Percentiles rank a stretch among this genome's conserved stretches.
These are phyloP conservation scores for Vickermania ingenoplastis DNA, from an alignment of 208 protist genomes.

Conservation along the genomic window DNA sequence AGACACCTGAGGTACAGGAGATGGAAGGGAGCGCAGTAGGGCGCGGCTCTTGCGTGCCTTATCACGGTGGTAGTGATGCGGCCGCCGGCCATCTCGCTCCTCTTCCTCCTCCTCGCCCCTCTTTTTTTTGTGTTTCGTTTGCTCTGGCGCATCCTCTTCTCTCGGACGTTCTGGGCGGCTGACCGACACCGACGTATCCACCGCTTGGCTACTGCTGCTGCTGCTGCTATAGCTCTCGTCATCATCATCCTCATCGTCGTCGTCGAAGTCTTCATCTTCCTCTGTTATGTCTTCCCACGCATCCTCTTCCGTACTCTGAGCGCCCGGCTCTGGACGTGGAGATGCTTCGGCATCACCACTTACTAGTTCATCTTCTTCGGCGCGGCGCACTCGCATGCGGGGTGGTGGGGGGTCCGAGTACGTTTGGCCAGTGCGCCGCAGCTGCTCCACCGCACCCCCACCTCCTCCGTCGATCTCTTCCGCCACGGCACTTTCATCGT, in stretches of 20 bases:
- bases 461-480: too few relatives aligned
- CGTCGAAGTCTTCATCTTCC: conserved; percentile 5
- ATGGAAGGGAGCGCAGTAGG: not conserved
- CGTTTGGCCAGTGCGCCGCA: not conserved
- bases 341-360: not conserved
- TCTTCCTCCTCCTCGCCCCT: too few relatives aligned
- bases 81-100: too few relatives aligned
- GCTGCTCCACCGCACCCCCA: not conserved
- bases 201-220: not conserved
- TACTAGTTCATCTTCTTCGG: not conserved
- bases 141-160: too few relatives aligned
- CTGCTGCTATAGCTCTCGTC: not conserved
- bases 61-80: too few relatives aligned
- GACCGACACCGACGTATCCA: not conserved
- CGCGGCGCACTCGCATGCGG: not conserved
- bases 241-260: too few relatives aligned
- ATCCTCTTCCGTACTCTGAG: not conserved
- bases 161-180: not conserved
- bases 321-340: not conserved
- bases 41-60: not conserved
- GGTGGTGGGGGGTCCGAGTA: not conserved
- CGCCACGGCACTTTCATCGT: not conserved
- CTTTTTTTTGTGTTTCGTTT: too few relatives aligned
- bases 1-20: not conserved
- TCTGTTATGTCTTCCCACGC: not conserved